Evolutionary conservation across 1,139 yeast species (phyloP).

Genomic region (Protomyces inundatus): DNA sequence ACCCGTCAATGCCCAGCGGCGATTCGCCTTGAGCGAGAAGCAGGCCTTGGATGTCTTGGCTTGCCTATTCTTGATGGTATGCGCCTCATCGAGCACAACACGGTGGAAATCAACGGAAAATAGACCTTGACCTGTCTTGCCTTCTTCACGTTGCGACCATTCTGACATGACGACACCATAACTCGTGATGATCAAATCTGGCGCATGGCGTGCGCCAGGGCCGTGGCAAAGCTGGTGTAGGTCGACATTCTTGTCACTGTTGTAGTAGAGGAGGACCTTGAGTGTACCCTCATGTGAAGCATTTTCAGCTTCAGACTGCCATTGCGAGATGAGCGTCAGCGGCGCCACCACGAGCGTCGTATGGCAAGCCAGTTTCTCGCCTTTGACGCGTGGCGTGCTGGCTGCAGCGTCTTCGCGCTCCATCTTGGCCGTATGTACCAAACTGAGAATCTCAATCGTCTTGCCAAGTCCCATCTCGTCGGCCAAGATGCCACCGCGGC

Average conservation of each 20-base stretch:
- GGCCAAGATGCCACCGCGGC: slow-evolving; percentile 85
- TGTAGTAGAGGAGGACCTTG: slow-evolving; percentile 58
- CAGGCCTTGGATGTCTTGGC: slow-evolving; percentile 81
- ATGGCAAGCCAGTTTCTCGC: slow-evolving; percentile 41
- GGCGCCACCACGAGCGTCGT: slow-evolving; percentile 85
- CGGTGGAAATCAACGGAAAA: slow-evolving; percentile 73
- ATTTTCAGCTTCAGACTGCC: slow-evolving; percentile 73
- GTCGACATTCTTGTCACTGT: slow-evolving; percentile 48
- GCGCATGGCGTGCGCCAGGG: slow-evolving; percentile 40
- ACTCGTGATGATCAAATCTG: slow-evolving; percentile 75
- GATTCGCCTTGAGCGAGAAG: slow-evolving; percentile 54
- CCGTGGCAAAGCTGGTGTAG: slow-evolving; percentile 46
- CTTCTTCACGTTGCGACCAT: slow-evolving; percentile 28
- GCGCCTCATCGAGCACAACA: slow-evolving; percentile 86
- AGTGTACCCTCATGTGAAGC: slow-evolving; percentile 41
- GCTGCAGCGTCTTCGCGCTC: slow-evolving; percentile 4
- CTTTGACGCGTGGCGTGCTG: slow-evolving; percentile 6
- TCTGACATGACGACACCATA: slow-evolving; percentile 85
- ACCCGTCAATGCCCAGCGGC: slow-evolving; percentile 88
- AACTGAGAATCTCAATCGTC: slow-evolving; percentile 74
- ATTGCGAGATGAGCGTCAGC: slow-evolving; percentile 82
- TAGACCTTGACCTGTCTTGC: slow-evolving; percentile 45
- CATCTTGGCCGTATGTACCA: slow-evolving; percentile 46
- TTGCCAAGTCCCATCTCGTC: slow-evolving; percentile 98
- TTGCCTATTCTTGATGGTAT: slow-evolving; percentile 72